Base-by-base conservation (phyloP, 306 rosid species). In the Herpetospermum pedunculosum region DNA sequence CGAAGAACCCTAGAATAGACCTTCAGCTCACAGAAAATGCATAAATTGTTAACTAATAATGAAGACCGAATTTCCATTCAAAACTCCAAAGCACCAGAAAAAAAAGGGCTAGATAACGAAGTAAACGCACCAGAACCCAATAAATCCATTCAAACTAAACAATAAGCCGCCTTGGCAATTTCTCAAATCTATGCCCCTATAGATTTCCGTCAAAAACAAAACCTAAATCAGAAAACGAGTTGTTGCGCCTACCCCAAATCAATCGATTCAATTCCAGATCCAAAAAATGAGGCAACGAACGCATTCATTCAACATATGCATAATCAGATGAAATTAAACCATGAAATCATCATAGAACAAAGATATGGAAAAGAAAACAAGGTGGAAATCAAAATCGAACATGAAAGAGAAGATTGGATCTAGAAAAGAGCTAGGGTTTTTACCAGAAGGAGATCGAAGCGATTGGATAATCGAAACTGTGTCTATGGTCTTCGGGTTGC, bases 191-290 rank as follows among this genome's bases (percentile, higher is more conserved):
- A 49, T 3, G 4, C 40, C 74, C 41, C 38, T 13, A n/a, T 8
- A 9, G 15, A 30, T 14, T 30, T 59, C 30, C 19, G 40, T 34
- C 2, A 15, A 59, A 59, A 59, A 16, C 8, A 41, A 40, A 23
- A 23, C 29, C 3, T 0, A n/a, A 37, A 68, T 26, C 54, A 29
- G 23, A 26, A 69, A 18, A 18, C 15, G 21, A 25, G 4, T 44
- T 21, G 25, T 43, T 65, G 19, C 29, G 3, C 30, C 72, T 14
- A 23, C 2, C 34, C 49, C 52, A 67, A 25, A 68, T 68, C 74
- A n/a, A n/a, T n/a, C n/a, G n/a, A n/a, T n/a, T n/a, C n/a, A 70
- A 26, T 26, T 30, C 74, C 74, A 44, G 58, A 70, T 70, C 41
- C 53, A 46, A 26, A 4, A 43, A 23, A 43, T 43, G n/a, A n/a